Evolutionary conservation across 2,329 filamentous ascomycete genomes (phyloP).

Genomic region (Penicillium sp.): DNA sequence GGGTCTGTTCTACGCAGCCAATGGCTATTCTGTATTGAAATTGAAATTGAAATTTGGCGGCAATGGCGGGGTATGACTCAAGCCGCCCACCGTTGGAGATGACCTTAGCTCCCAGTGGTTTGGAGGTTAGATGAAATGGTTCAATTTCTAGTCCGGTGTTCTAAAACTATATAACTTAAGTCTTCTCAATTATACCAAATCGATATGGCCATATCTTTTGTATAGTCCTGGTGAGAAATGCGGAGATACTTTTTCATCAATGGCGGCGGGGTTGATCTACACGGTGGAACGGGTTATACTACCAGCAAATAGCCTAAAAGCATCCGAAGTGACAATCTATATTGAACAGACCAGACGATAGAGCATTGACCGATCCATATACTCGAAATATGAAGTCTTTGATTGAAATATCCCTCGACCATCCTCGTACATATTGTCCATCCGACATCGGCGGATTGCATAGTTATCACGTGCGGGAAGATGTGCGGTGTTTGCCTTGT

Average conservation of each 20-base stretch:
- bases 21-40: slow-evolving; percentile 2
- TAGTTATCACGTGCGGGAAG: background rate
- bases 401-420: too few species aligned
- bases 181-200: too few species aligned
- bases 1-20: background rate
- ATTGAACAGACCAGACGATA: too few species aligned
- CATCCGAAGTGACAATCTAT: too few species aligned
- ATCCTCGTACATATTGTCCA: too few species aligned
- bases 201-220: too few species aligned
- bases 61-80: slow-evolving; percentile 25
- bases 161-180: too few species aligned
- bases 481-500: slow-evolving; percentile 13
- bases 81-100: slow-evolving; percentile 1
- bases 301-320: background rate
- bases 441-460: slow-evolving; percentile 13
- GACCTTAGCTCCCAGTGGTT: too few species aligned
- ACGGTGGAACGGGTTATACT: background rate
- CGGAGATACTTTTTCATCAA: background rate
- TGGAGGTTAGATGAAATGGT: background rate
- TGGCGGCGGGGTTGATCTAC: slow-evolving; percentile 13
- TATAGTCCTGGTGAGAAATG: too few species aligned
- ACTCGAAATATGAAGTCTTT: too few species aligned
- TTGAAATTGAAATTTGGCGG: slow-evolving; percentile 7
- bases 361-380: too few species aligned
- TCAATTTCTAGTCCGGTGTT: background rate